Conservation (phyloP, 306 rosid species). For the Canavalia gladiata region DNA sequence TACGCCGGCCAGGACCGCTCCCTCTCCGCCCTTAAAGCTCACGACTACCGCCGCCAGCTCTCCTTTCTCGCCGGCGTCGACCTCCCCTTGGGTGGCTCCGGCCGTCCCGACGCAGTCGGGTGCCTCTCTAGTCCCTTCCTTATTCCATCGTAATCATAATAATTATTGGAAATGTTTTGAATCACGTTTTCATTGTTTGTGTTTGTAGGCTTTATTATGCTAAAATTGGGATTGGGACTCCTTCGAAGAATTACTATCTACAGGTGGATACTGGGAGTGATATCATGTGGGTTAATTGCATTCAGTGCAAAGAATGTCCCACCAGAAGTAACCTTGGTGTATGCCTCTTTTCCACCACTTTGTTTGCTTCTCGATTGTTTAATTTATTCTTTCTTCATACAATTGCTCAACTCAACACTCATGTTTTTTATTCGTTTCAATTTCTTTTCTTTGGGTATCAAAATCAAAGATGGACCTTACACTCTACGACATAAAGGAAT, state of each 20-base stretch:
- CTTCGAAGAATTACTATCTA: constrained; percentile 83
- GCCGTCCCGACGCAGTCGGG: constrained; percentile 97
- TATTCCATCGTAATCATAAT: too few species aligned
- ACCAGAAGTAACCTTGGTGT: constrained; percentile 89
- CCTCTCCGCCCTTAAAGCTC: constrained; percentile 77
- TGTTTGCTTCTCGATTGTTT: too few species aligned
- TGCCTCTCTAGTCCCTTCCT: constrained; percentile 2
- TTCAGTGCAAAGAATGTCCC: constrained; percentile 91
- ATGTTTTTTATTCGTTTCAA: constrained; percentile 39
- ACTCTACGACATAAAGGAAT: constrained; percentile 73
- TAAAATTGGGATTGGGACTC: constrained; percentile 96
- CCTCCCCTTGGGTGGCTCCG: constrained; percentile 90
- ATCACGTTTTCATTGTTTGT: background rate
- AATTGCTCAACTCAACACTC: constrained; percentile 8
- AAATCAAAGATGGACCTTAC: constrained; percentile 82
- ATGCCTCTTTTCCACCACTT: constrained; percentile 42
- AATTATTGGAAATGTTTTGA: background rate
- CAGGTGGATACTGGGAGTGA: constrained; percentile 99
- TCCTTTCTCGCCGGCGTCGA: constrained; percentile 88
- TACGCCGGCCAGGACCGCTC: constrained; percentile 79
- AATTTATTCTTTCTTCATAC: background rate
- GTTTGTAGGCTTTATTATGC: constrained; percentile 91
- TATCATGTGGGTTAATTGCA: constrained; percentile 97
- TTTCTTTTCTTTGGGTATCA: constrained; percentile 28
- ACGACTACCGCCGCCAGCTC: constrained; percentile 86